These are phyloP conservation scores for Hypoxylon intermedium DNA, from an alignment of 495 filamentous ascomycete species.

Conservation along the genomic window DNA sequence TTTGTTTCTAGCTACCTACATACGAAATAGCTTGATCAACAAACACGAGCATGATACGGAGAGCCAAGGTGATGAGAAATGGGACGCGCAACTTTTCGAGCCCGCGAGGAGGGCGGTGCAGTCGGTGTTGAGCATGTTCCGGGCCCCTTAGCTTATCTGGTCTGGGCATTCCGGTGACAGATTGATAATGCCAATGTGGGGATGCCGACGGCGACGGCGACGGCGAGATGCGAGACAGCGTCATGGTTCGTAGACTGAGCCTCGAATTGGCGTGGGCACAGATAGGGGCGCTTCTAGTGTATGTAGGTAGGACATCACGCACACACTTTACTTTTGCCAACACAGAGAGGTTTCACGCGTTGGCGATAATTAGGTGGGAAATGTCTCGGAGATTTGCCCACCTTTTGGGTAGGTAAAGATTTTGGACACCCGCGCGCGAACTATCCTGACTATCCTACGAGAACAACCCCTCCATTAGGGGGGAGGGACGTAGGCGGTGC, in stretches of 20 bases:
- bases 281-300: conserved; percentile 9
- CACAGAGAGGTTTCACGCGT: conserved; percentile 24
- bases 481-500: conserved; percentile 12
- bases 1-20: conserved; percentile 6
- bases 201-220: conserved; percentile 24
- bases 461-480: conserved; percentile 27
- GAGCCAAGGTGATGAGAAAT: not conserved
- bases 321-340: conserved; percentile 1
- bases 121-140: not conserved
- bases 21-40: conserved; percentile 1
- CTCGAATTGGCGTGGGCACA: conserved; percentile 11
- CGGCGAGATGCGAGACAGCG: conserved; percentile 1
- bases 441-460: conserved; percentile 12
- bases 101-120: conserved; percentile 15
- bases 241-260: conserved; percentile 24
- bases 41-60: not conserved
- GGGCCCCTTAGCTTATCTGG: not conserved
- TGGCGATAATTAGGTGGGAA: conserved; percentile 13
- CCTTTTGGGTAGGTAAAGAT: conserved; percentile 11
- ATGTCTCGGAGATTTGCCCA: conserved; percentile 34
- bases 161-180: not conserved
- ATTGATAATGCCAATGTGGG: conserved; percentile 9
- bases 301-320: conserved; percentile 6
- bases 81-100: conserved; percentile 13
- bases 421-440: not conserved